Evolutionary conservation across 805 yeast genomes (phyloP), one percentile per base, ranked within the genome.

Genomic region (Wickerhamiella sergipiensis): DNA sequence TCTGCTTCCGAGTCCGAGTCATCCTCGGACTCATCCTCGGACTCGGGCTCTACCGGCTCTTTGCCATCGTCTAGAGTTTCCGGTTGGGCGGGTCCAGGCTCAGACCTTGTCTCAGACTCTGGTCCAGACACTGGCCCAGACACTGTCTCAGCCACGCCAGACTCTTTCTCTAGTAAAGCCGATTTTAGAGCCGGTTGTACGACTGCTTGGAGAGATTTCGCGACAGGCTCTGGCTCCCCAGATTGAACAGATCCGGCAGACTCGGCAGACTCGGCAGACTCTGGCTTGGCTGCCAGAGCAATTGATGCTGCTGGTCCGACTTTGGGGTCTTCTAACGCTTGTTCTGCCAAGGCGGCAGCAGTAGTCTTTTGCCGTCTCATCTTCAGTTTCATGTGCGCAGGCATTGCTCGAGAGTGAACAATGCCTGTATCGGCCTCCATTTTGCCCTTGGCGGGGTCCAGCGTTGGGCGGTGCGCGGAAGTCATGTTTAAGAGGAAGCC

Each of bases 381-480:
- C 44, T 59, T 59, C n/a, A 59, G 50, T 40, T 38, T 52, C 8
- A 55, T 46, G 36, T 59, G 61, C 6, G 58, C 54, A 23, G 52
- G 54, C 36, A 59, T 49, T 8, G 56, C 49, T 2, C 59, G 31
- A 7, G 53, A 56, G 33, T 59, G 58, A n/a, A 23, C n/a, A 18
- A 59, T 58, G 12, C 59, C 58, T 2, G 53, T 54, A 1, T 24
- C 15, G 42, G 45, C 50, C 38, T 50, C 55, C 12, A 42, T 44
- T 22, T 53, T 45, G 13, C 59, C 61, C 43, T 49, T 52, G 1
- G 60, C 61, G 6, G 59, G 54, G 49, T 57, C 60, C 46, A 50
- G 50, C 43, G 57, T 59, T 10, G 60, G 58, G 19, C 60, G 24
- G 43, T 59, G 59, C 3, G 60, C 47, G 4, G 39, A 29, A 8